phyloP scores from a whole-genome alignment of 805 yeast species.

The Saccharomycopsis malanga region DNA sequence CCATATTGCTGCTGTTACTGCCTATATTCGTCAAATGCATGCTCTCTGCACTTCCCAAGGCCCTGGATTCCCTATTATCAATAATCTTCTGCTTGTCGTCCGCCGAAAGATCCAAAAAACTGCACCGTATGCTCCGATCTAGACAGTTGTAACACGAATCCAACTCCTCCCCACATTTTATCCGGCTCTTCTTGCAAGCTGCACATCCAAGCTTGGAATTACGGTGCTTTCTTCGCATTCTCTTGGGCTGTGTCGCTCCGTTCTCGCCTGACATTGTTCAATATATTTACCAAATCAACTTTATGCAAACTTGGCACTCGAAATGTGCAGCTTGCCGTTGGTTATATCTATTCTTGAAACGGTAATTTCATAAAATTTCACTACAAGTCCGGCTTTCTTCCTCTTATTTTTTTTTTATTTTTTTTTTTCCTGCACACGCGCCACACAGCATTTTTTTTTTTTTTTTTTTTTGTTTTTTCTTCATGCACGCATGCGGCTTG shows the following conservation, averaged over 20 bases:
- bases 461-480: too few species aligned
- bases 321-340: too few species aligned
- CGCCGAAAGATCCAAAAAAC: slow-evolving; percentile 9
- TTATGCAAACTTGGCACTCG: too few species aligned
- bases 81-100: slow-evolving; percentile 12
- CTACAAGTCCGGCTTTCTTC: too few species aligned
- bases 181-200: slow-evolving; percentile 16
- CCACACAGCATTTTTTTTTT: too few species aligned
- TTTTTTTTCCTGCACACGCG: too few species aligned
- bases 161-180: slow-evolving; percentile 19
- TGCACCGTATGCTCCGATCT: slow-evolving; percentile 12
- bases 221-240: slow-evolving; percentile 11
- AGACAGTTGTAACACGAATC: slow-evolving; percentile 16
- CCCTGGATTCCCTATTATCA: not conserved
- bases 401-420: too few species aligned
- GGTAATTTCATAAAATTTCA: too few species aligned
- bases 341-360: too few species aligned
- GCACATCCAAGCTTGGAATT: slow-evolving; percentile 17
- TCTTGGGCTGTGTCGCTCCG: not conserved
- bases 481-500: too few species aligned
- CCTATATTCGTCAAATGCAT: not conserved
- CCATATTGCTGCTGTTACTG: not conserved
- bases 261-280: too few species aligned
- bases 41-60: not conserved
- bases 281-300: too few species aligned